These are phyloP conservation scores for Verticillium isaacii DNA, from an alignment of 2,329 filamentous ascomycete genomes.

Conservation along the genomic window DNA sequence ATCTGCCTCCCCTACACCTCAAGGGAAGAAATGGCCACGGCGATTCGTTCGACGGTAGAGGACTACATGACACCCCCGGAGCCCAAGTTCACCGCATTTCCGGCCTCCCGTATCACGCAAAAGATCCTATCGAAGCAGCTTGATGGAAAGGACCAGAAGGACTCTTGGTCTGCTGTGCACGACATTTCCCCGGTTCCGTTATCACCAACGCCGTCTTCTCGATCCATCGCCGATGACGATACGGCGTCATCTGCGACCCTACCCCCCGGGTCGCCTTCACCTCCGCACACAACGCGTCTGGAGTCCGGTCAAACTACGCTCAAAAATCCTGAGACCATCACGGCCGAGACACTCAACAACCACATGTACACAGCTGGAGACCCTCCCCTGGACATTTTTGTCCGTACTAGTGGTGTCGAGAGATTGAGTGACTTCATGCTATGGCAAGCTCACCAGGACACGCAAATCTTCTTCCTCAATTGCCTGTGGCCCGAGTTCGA, in stretches of 20 bases:
- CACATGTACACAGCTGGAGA: slow-evolving; percentile 85
- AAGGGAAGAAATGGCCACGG: slow-evolving; percentile 87
- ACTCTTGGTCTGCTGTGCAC: slow-evolving; percentile 27
- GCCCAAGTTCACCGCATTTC: slow-evolving; percentile 68
- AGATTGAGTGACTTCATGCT: slow-evolving; percentile 97
- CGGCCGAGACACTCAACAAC: slow-evolving; percentile 70
- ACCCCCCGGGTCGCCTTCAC: slow-evolving; percentile 43
- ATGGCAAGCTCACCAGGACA: slow-evolving; percentile 93
- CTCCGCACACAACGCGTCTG: slow-evolving; percentile 15
- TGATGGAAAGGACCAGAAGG: slow-evolving; percentile 32
- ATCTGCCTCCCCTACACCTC: slow-evolving; percentile 98
- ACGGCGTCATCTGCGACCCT: slow-evolving; percentile 55
- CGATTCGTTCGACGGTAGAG: slow-evolving; percentile 80
- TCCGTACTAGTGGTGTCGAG: slow-evolving; percentile 90
- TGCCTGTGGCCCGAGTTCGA: slow-evolving; percentile 97
- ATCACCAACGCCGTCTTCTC: slow-evolving; percentile 32
- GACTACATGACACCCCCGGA: slow-evolving; percentile 75
- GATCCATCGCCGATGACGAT: slow-evolving; percentile 41
- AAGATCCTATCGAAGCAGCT: slow-evolving; percentile 71
- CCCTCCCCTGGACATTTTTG: slow-evolving; percentile 84
- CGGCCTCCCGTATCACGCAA: slow-evolving; percentile 79
- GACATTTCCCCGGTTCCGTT: slow-evolving; percentile 35
- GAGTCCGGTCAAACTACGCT: background rate
- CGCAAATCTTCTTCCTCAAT: slow-evolving; percentile 86
- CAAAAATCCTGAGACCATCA: slow-evolving; percentile 79